Base-by-base conservation (phyloP, 139 green algal species). In the Chlorella sorokiniana region DNA sequence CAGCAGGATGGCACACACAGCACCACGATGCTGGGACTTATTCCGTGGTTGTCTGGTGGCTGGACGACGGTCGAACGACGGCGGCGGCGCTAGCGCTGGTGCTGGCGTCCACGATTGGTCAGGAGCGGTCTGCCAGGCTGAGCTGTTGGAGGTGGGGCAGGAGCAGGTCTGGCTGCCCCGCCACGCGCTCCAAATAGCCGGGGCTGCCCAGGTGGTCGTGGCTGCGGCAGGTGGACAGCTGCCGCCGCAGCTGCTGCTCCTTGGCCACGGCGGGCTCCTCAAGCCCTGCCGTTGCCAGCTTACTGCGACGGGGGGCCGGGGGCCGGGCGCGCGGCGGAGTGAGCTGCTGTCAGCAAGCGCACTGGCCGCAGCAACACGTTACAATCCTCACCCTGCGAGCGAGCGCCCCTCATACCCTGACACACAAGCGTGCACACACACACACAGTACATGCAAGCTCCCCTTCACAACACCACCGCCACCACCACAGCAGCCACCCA, bases 121-220 rank as follows among this genome's bases (percentile, higher is more conserved):
- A n/a, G n/a, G n/a, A n/a, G n/a, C n/a, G n/a, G n/a, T n/a, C n/a
- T n/a, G n/a, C n/a, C 16, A 83, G 35, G 63, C 65, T 75, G 5
- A 82, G 77, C 23, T 52, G 44, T 33, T 75, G 63, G 33, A 83
- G 65, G 63, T 64, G 63, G 1, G 78, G 78, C 65, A 77, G 78
- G 65, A 83, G 78, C 78, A 77, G 44, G 37, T 79, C 79, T 9
- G 79, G 79, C 7, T 79, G 33, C n/a, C 79, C 79, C n/a, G 48
- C 52, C 69, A 81, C 20, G 4, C 6, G 41, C 1, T 61, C 52
- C 27, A 79, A 23, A n/a, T 81, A 78, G 25, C 40, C 52, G 27
- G 69, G 80, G 51, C 51, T 79, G 69, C 80, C 80, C 70, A 84
- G 80, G 52, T 69, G 69, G 59, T 84, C 80, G 70, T 84, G 80